Evolutionary conservation across 352 stramenopile genomes (phyloP), one percentile per base, ranked within the genome.

Genomic region (Globisporangium viniferum): DNA sequence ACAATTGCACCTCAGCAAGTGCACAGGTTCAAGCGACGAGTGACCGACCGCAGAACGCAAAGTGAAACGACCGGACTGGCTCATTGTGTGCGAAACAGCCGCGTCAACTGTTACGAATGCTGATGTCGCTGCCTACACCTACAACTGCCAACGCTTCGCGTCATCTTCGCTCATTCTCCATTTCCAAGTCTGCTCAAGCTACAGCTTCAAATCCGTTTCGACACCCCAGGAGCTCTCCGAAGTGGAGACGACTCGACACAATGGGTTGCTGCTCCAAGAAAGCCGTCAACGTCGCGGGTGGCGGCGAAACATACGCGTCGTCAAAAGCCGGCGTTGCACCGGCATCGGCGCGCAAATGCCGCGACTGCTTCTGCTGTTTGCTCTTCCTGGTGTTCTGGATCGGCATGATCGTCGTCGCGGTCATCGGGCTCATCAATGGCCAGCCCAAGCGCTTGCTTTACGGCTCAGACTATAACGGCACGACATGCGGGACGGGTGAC

Each of bases 181-280:
- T n/a, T 61, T 48, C 31, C 9, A 15, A 61, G 55, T 12, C 55
- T 12, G 8, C 31, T 54, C 20, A 27, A 41, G 18, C 33, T 14
- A 33, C 15, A n/a, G 8, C n/a, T 15, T 12, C 35, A 41, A 41
- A 9, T 41, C 41, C 41, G n/a, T 48, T 48, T 48, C 1, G 41
- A 48, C 15, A 48, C 41, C 41, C 8, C 44, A n/a, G 44, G 6
- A 44, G 29, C 35, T n/a, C 10, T n/a, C 1, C 2, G 12, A 65
- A 33, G 22, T n/a, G 36, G 46, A 35, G 20, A 55, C 15, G 22
- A 66, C 12, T 15, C 7, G 14, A 7, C 29, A 22, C 22, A 1
- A 92, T 94, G 86, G 84, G 84, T 5, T 92, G 86, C 71, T 92
- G 82, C 72, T 83, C 72, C 49, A 91, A 79, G 59, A 74, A 86